Evolutionary conservation across 2,329 filamentous ascomycete genomes (phyloP).

Genomic region (Sporothrix inflata): DNA sequence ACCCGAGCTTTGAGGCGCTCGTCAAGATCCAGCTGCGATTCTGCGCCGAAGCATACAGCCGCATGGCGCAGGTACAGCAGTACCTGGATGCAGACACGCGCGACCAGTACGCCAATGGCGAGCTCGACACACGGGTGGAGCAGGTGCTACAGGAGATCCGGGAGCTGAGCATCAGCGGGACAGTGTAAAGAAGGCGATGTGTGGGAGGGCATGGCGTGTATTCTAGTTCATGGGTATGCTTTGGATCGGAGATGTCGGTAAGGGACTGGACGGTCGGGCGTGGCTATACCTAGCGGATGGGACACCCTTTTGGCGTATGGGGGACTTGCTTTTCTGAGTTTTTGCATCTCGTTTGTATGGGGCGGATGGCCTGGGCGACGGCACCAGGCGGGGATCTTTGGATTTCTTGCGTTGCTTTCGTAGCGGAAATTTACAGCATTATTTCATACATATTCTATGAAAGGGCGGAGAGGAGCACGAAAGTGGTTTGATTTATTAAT

Average conservation of each 20-base stretch:
- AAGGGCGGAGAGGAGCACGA: no score
- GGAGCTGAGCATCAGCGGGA: slow-evolving; percentile 87
- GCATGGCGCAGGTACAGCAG: slow-evolving; percentile 99
- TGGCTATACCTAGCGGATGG: neutral
- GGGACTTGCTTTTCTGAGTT: neutral
- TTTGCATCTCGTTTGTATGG: neutral
- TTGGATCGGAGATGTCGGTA: neutral
- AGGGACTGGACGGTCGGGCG: neutral
- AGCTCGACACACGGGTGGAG: slow-evolving; percentile 88
- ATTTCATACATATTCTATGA: neutral
- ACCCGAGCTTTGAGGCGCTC: slow-evolving; percentile 94
- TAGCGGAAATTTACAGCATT: neutral
- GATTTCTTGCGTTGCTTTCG: neutral
- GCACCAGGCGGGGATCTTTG: neutral
- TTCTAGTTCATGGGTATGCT: neutral
- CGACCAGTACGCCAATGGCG: slow-evolving; percentile 93
- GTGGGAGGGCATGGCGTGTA: neutral
- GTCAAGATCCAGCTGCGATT: slow-evolving; percentile 98
- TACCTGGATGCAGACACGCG: slow-evolving; percentile 94
- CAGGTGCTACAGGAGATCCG: slow-evolving; percentile 96
- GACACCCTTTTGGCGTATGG: slow-evolving; percentile 17
- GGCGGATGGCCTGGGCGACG: neutral
- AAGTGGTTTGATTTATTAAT: neutral
- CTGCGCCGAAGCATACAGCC: slow-evolving; percentile 94
- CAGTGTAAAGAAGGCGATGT: slow-evolving; percentile 49